Conservation (phyloP, 2,329 filamentous ascomycete genomes). For the Penicillium sp. region DNA sequence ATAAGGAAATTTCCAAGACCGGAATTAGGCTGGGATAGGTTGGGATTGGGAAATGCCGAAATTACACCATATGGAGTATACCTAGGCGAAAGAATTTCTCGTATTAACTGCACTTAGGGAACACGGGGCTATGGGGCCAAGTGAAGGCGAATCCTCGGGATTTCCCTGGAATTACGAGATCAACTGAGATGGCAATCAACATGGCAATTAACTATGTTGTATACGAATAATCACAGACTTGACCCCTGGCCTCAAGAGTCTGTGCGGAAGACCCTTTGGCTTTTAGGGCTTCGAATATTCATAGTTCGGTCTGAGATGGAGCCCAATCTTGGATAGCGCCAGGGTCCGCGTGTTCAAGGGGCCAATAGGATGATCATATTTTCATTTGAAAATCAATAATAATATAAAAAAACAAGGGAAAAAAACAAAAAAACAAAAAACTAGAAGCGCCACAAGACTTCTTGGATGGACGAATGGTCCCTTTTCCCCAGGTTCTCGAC, state of each 20-base stretch:
- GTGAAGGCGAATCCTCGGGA: not conserved
- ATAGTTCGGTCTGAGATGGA: slow-evolving; percentile 20
- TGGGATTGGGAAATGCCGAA: not conserved
- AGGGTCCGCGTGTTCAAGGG: slow-evolving; percentile 10
- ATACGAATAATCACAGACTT: not conserved
- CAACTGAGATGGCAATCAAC: not conserved
- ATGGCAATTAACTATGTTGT: not conserved
- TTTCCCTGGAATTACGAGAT: not conserved
- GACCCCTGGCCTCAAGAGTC: slow-evolving; percentile 2
- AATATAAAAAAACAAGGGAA: slow-evolving; percentile 4
- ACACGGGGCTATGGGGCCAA: not conserved
- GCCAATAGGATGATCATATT: slow-evolving; percentile 14
- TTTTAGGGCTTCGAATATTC: slow-evolving; percentile 11
- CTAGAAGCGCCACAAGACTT: slow-evolving; percentile 1
- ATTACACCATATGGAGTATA: not conserved
- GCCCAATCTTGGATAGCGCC: slow-evolving; percentile 21
- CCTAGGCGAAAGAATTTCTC: not conserved
- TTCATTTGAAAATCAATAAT: slow-evolving; percentile 8
- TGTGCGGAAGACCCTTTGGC: slow-evolving; percentile 9
- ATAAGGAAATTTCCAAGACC: not conserved
- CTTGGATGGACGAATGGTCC: slow-evolving; percentile 2
- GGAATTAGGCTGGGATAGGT: not conserved
- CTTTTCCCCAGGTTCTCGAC: slow-evolving; percentile 10
- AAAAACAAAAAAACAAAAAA: not conserved
- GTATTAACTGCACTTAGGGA: not conserved